A percentile compares a stretch with the other conserved stretches of the same genome.
phyloP scores from a whole-genome alignment of 1,284 basidiomycete genomes.

The Austroboletus niveus region DNA sequence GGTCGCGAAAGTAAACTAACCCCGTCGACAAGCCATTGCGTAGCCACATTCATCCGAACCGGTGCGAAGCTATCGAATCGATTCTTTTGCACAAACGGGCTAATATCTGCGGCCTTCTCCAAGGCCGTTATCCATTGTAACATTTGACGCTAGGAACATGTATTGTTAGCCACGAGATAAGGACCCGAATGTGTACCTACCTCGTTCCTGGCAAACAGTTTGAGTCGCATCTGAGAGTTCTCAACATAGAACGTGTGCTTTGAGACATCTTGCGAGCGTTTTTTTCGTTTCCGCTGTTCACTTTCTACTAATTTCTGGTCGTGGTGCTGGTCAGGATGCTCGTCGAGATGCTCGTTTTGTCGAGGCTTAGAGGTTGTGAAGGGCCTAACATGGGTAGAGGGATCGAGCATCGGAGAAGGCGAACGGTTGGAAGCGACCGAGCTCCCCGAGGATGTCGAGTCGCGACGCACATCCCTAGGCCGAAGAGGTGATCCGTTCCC shows the following conservation, averaged over 20 bases:
- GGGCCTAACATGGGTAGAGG: constrained; percentile 70
- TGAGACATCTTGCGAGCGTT: constrained; percentile 57
- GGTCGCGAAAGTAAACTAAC: constrained; percentile 43
- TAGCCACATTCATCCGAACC: constrained; percentile 88
- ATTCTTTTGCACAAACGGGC: constrained; percentile 80
- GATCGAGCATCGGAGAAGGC: constrained; percentile 62
- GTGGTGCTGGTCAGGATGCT: constrained; percentile 19
- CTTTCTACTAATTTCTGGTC: constrained; percentile 23
- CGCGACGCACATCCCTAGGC: constrained; percentile 16
- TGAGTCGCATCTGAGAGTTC: constrained; percentile 89
- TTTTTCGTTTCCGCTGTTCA: constrained; percentile 44
- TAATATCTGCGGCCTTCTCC: constrained; percentile 77
- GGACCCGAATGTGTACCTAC: constrained; percentile 35
- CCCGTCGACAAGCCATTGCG: constrained; percentile 99
- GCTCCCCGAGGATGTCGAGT: constrained; percentile 28
- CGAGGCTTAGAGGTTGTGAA: constrained; percentile 29
- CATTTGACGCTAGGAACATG: constrained; percentile 77
- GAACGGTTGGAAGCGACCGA: constrained; percentile 40
- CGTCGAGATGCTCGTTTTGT: constrained; percentile 21
- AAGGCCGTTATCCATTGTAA: constrained; percentile 95
- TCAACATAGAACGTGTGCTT: constrained; percentile 94
- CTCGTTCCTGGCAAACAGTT: constrained; percentile 88
- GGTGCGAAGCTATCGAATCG: constrained; percentile 95
- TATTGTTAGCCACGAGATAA: constrained; percentile 1
- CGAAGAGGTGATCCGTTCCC: constrained; percentile 1